Evolutionary conservation across 192 early-diverging fungal genomes (phyloP).

Genomic region (Entrophospora sp.): DNA sequence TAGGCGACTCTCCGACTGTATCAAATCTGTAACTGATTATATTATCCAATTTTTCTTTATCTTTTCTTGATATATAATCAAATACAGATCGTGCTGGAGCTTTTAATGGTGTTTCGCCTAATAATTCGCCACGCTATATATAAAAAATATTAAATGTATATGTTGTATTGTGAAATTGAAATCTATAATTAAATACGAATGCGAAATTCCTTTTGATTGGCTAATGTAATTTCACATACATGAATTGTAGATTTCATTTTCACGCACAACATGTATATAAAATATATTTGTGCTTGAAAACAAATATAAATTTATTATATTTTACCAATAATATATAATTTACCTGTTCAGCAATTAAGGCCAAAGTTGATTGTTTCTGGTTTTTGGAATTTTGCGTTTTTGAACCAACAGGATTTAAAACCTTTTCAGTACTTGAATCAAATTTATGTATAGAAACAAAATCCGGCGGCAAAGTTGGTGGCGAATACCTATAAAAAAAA

Average conservation of each 20-base stretch:
- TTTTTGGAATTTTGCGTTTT: background rate
- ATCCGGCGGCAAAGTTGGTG: constrained; percentile 7
- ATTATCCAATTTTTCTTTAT: constrained; percentile 54
- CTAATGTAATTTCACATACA: too few relatives aligned
- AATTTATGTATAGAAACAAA: constrained; percentile 8
- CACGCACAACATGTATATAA: too few relatives aligned
- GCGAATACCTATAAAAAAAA: constrained; percentile 4
- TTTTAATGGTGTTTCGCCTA: constrained; percentile 63
- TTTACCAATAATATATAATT: too few relatives aligned
- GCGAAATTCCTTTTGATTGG: too few relatives aligned
- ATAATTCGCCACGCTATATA: constrained; percentile 44
- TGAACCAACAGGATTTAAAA: too few relatives aligned
- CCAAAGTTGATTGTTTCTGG: constrained; percentile 5
- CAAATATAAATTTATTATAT: background rate
- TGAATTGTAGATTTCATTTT: too few relatives aligned
- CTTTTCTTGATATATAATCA: constrained; percentile 52
- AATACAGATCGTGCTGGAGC: constrained; percentile 64
- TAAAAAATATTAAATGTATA: background rate
- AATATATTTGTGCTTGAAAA: too few relatives aligned
- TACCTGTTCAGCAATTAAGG: constrained; percentile 12
- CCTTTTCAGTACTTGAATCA: too few relatives aligned
- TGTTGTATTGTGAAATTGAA: background rate
- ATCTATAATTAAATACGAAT: too few relatives aligned
- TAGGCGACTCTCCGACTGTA: constrained; percentile 19
- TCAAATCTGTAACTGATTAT: constrained; percentile 37